phyloP scores from a whole-genome alignment of 2,329 filamentous ascomycete species.

The Macrophomina tecta region DNA sequence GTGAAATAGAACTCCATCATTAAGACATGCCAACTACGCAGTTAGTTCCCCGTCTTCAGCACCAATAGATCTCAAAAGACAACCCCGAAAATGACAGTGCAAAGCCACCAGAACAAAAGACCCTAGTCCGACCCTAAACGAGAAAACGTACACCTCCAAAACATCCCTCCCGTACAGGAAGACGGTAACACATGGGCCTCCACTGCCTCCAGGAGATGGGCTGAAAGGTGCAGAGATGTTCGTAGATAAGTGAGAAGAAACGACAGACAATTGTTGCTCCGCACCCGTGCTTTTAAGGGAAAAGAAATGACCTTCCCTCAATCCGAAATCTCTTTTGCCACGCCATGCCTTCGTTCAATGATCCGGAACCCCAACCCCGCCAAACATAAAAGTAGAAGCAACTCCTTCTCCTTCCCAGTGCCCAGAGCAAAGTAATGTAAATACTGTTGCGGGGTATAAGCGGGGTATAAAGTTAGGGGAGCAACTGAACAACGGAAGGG shows the following conservation, averaged over 20 bases:
- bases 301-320: neutral
- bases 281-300: conserved; percentile 7
- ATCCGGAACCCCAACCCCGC: conserved; percentile 8
- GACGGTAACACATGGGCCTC: neutral
- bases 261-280: conserved; percentile 12
- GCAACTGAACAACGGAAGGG: conserved; percentile 19
- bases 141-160: conserved; percentile 7
- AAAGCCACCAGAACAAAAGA: neutral
- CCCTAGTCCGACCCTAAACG: neutral
- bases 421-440: conserved; percentile 19
- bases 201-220: neutral
- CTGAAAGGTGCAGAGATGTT: no score
- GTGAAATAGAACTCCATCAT: neutral
- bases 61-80: neutral
- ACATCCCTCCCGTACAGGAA: neutral
- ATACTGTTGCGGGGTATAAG: conserved; percentile 18
- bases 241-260: conserved; percentile 3
- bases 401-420: conserved; percentile 22
- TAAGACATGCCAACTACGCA: neutral
- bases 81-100: neutral
- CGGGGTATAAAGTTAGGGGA: conserved; percentile 17
- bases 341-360: conserved; percentile 4
- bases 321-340: conserved; percentile 7
- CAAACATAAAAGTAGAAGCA: conserved; percentile 2
- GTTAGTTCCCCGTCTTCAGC: neutral